Conservation (phyloP, 1,284 basidiomycete species). For the Cystobasidium pallidum region DNA sequence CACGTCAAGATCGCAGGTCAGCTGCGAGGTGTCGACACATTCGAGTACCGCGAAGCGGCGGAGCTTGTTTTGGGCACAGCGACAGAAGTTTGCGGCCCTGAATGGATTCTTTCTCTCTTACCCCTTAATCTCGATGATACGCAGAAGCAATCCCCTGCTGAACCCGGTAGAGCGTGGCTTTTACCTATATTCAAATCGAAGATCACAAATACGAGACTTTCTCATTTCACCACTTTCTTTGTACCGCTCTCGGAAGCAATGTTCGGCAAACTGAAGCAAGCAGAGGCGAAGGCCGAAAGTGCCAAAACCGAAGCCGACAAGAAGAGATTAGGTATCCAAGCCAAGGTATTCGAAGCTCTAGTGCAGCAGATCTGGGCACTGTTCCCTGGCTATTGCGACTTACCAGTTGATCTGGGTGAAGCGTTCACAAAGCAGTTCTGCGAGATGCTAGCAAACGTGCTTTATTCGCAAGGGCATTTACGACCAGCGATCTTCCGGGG, state of each 20-base stretch:
- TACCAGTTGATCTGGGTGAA: constrained; percentile 76
- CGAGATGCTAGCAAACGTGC: constrained; percentile 83
- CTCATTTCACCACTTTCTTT: constrained; percentile 86
- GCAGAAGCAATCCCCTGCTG: constrained; percentile 45
- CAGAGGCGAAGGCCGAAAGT: constrained; percentile 72
- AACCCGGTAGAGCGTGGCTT: constrained; percentile 75
- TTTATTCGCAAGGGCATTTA: constrained; percentile 84
- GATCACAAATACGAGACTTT: constrained; percentile 75
- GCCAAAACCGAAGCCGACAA: constrained; percentile 64
- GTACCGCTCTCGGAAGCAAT: constrained; percentile 91
- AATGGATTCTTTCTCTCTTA: constrained; percentile 71
- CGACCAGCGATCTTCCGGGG: constrained; percentile 80
- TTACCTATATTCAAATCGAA: constrained; percentile 82
- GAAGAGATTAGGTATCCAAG: constrained; percentile 64
- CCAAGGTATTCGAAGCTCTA: constrained; percentile 90
- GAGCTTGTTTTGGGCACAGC: constrained; percentile 80
- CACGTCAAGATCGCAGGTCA: constrained; percentile 76
- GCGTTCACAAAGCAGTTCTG: constrained; percentile 75
- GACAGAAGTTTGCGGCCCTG: constrained; percentile 84
- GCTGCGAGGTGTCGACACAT: constrained; percentile 74
- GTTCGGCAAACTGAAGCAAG: constrained; percentile 66
- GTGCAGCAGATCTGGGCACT: constrained; percentile 88
- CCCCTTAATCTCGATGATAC: constrained; percentile 78
- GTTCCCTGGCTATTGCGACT: constrained; percentile 68
- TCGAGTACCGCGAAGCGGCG: constrained; percentile 87